Evolutionary conservation across 768 basidiomycete species (phyloP).

Genomic region (Trametes cubensis): DNA sequence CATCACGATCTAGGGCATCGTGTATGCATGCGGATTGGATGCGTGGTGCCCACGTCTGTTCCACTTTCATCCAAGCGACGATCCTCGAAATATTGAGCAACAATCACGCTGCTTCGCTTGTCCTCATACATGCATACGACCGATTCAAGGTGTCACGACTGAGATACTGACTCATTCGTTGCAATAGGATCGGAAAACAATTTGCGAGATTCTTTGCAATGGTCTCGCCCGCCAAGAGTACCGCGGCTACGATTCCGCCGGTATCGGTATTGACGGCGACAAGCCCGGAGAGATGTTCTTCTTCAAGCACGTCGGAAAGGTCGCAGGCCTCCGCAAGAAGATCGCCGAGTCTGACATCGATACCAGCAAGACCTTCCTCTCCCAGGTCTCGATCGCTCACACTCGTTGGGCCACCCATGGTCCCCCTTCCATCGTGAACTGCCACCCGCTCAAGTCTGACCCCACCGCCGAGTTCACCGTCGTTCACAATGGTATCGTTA

Average conservation of each 20-base stretch:
- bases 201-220: slow-evolving; percentile 87
- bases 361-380: slow-evolving; percentile 73
- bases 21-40: neutral
- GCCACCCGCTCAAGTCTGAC: slow-evolving; percentile 93
- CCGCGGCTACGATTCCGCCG: slow-evolving; percentile 97
- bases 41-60: neutral
- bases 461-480: slow-evolving; percentile 80
- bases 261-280: slow-evolving; percentile 90
- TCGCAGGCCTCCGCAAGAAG: slow-evolving; percentile 87
- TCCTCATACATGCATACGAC: neutral
- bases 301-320: slow-evolving; percentile 99
- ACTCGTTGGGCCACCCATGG: slow-evolving; percentile 99
- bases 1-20: slow-evolving; percentile 3
- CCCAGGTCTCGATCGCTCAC: slow-evolving; percentile 96
- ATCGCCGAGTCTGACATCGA: slow-evolving; percentile 74
- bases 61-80: neutral
- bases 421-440: slow-evolving; percentile 83
- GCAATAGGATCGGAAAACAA: slow-evolving; percentile 78
- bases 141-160: neutral
- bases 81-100: neutral
- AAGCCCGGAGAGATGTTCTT: slow-evolving; percentile 71
- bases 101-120: neutral
- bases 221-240: slow-evolving; percentile 96
- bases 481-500: slow-evolving; percentile 99
- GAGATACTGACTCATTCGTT: neutral